Base-by-base conservation (phyloP, 2,329 filamentous ascomycete genomes). In the Hypoxylon sp. region DNA sequence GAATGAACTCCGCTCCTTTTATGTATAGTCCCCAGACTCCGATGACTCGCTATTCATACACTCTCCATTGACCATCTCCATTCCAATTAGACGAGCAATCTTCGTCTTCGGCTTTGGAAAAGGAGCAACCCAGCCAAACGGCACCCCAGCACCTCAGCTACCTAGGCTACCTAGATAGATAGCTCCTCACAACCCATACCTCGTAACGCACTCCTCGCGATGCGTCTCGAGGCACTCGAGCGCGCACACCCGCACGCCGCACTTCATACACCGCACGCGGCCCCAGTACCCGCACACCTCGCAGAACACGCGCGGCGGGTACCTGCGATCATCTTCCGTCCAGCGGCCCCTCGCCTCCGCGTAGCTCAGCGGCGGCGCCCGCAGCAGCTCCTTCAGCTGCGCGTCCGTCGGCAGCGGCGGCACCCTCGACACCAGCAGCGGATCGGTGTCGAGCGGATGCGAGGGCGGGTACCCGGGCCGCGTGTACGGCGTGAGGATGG, bases 261-360 rank as follows among this genome's bases (percentile, higher is more conserved):
- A 95, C 82, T 92, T 93, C 78, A 90, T 86, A 80, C 92, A 95
- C 79, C 86, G 87, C 50, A 93, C 89, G 44, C 89, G 83, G 1
- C 92, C 92, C 92, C 92, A 94, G 79, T 94, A 94, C 13, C 92
- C 92, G 76, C 92, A 95, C 32, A 93, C 88, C 76, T 91, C 91
- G 79, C 92, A 95, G 78, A 94, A 95, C 37, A 83, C 82, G 65
- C 92, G 84, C 51, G 82, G 82, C 2, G 91, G 90, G 69, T 89
- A 89, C 74, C 66, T 51, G 42, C 62, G 29, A 17, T 54, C 50
- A 11, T 37, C 60, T 19, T 42, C 55, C 7, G 78, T 77, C 81
- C 81, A 85, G 29, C 72, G 75, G 1, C 83, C 87, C 58, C 83
- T 80, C 42, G 90, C 89, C 72, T 92, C 91, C 52, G 86, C 83